Evolutionary conservation across 2,329 filamentous ascomycete genomes (phyloP).

Genomic region (Trichoderma koningiopsis): DNA sequence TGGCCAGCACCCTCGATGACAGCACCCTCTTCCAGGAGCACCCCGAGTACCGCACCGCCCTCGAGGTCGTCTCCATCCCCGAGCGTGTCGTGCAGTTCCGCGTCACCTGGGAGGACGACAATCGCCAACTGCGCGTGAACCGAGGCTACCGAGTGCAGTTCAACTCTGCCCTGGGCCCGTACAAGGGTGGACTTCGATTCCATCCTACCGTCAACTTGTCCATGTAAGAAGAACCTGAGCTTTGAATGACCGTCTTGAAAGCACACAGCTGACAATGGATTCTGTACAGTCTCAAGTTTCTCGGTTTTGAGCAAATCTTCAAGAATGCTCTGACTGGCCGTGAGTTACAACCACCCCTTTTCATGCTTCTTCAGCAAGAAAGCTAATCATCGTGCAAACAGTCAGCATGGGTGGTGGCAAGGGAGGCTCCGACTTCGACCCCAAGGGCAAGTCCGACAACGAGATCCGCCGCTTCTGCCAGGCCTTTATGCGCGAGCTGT

Average conservation of each 20-base stretch:
- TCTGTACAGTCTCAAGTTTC: conserved; percentile 74
- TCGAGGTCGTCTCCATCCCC: conserved; percentile 83
- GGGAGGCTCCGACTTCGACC: conserved; percentile 97
- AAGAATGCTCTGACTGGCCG: conserved; percentile 97
- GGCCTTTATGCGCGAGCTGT: conserved; percentile 93
- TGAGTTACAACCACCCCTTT: conserved; percentile 52
- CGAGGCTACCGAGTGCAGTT: conserved; percentile 96
- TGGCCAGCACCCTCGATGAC: conserved; percentile 91
- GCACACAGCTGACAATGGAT: neutral
- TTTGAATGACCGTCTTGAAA: conserved; percentile 32
- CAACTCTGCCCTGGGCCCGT: conserved; percentile 95
- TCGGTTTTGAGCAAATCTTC: conserved; percentile 99
- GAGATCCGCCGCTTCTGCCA: conserved; percentile 98
- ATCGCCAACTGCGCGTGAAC: conserved; percentile 86
- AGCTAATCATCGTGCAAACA: conserved; percentile 26
- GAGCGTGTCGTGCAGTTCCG: conserved; percentile 98
- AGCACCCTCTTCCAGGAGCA: conserved; percentile 90
- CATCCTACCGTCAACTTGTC: conserved; percentile 84
- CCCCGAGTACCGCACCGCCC: conserved; percentile 90
- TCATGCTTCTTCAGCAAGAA: too few relatives aligned
- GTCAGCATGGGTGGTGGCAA: conserved; percentile 89
- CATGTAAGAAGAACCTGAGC: conserved; percentile 46
- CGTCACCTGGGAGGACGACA: conserved; percentile 95
- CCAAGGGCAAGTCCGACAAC: conserved; percentile 96
- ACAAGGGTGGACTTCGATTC: conserved; percentile 96